phyloP scores from a whole-genome alignment of 1,284 basidiomycete species.

The Trametes polyzona region DNA sequence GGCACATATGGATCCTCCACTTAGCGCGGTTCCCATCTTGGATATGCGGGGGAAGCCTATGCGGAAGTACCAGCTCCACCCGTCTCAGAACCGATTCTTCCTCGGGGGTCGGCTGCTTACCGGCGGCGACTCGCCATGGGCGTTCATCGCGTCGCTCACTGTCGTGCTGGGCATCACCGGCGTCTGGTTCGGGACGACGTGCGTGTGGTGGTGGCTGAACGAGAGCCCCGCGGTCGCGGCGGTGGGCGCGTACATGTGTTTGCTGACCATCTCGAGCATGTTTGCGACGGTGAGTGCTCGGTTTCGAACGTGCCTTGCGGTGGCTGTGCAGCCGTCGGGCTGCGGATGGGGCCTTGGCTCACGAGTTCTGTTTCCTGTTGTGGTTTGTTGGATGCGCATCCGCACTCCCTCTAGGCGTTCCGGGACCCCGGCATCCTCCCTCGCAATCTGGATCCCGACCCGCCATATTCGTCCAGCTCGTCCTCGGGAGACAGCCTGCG shows the following conservation, averaged over 20 bases:
- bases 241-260: slow-evolving; percentile 77
- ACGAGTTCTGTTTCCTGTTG: slow-evolving; percentile 20
- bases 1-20: slow-evolving; percentile 31
- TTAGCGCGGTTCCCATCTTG: slow-evolving; percentile 51
- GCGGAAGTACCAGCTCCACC: slow-evolving; percentile 64
- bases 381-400: slow-evolving; percentile 21
- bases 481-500: slow-evolving; percentile 64
- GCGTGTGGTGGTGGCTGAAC: slow-evolving; percentile 85
- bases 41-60: slow-evolving; percentile 44
- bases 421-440: slow-evolving; percentile 92
- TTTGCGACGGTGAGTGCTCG: slow-evolving; percentile 63
- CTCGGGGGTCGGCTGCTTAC: slow-evolving; percentile 72
- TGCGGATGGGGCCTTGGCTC: slow-evolving; percentile 9
- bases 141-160: slow-evolving; percentile 68
- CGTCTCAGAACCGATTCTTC: slow-evolving; percentile 79
- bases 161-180: slow-evolving; percentile 72
- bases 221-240: slow-evolving; percentile 74
- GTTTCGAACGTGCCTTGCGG: slow-evolving; percentile 11
- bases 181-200: slow-evolving; percentile 84
- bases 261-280: slow-evolving; percentile 80
- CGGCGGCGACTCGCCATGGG: slow-evolving; percentile 84
- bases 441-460: slow-evolving; percentile 81
- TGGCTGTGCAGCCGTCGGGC: slow-evolving; percentile 20
- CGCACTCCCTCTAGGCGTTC: slow-evolving; percentile 73
- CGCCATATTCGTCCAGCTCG: slow-evolving; percentile 66